Conservation (phyloP, 75 land plant genomes). For the Cupressus sempervirens region DNA sequence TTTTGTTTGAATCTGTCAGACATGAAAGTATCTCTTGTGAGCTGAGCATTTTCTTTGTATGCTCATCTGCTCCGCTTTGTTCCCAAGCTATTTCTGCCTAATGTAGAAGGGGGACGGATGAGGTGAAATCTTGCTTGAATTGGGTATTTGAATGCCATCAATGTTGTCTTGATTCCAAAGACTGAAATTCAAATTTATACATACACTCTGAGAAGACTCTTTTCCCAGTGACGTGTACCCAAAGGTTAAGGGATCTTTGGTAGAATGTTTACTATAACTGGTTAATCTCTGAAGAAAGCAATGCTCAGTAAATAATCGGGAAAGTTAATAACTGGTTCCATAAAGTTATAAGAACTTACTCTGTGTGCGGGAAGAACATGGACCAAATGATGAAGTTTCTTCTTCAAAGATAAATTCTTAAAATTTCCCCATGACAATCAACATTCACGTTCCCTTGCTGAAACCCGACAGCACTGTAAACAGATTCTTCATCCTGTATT, state of each 20-base stretch:
- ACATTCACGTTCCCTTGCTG: not conserved
- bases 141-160: not conserved
- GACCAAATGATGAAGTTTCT: not conserved
- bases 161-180: not conserved
- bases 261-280: not conserved
- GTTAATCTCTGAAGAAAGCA: not conserved
- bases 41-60: not conserved
- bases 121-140: not conserved
- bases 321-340: not conserved
- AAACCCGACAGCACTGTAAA: not conserved
- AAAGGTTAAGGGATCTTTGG: not conserved
- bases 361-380: not conserved
- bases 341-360: not conserved
- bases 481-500: constrained; percentile 5
- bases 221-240: not conserved
- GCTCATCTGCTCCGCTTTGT: not conserved
- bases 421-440: not conserved
- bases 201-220: not conserved
- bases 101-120: not conserved
- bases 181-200: not conserved
- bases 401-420: not conserved
- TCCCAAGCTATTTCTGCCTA: not conserved
- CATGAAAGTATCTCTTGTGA: constrained; percentile 2
- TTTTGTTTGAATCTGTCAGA: constrained; percentile 1
- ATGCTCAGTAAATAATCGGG: not conserved